Evolutionary conservation across 352 stramenopile genomes (phyloP).

Genomic region (Globisporangium apiculatum): DNA sequence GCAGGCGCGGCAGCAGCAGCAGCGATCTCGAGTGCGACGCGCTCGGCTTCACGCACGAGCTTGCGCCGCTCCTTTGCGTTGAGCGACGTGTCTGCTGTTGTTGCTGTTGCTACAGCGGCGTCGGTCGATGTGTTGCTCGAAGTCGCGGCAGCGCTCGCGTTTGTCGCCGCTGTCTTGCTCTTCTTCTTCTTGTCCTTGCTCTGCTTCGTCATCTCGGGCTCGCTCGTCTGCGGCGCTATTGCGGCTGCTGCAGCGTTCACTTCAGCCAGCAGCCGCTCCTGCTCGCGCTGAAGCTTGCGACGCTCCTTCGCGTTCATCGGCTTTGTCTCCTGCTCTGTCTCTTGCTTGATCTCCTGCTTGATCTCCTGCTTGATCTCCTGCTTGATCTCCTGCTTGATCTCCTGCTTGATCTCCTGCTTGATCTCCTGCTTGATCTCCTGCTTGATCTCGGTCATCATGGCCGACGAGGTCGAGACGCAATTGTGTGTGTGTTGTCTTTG

Average conservation of each 20-base stretch:
- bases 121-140: not conserved
- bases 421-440: not conserved
- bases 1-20: not conserved
- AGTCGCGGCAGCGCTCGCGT: not conserved
- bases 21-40: not conserved
- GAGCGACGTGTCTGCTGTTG: conserved; percentile 11
- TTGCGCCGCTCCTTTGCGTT: conserved; percentile 36
- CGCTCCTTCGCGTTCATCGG: conserved; percentile 76
- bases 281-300: conserved; percentile 56
- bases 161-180: not conserved
- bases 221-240: conserved; percentile 9
- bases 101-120: not conserved
- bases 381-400: not conserved
- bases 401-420: not conserved
- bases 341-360: not conserved
- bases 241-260: not conserved
- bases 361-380: not conserved
- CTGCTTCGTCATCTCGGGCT: conserved; percentile 6
- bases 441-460: not conserved
- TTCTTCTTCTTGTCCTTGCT: conserved; percentile 6
- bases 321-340: not conserved
- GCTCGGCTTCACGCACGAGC: conserved; percentile 13
- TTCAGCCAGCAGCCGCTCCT: conserved; percentile 23
- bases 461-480: too few species aligned
- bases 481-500: too few species aligned